Evolutionary conservation across 805 yeast species (phyloP).

Genomic region (Nakazawaea wickerhamii): DNA sequence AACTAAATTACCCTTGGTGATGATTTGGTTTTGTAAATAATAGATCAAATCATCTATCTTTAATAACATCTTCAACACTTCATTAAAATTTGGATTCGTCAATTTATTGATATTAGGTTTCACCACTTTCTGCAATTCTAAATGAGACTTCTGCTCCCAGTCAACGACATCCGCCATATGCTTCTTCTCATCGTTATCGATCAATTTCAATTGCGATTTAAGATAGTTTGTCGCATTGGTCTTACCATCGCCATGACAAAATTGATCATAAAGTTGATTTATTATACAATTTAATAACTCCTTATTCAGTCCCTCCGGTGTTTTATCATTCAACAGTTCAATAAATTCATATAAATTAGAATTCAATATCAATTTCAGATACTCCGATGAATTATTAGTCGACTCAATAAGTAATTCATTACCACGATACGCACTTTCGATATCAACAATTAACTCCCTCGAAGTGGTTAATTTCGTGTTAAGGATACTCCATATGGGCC

Average conservation of each 20-base stretch:
- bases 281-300: constrained; percentile 22
- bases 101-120: constrained; percentile 24
- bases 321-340: constrained; percentile 22
- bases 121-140: constrained; percentile 28
- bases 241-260: background rate
- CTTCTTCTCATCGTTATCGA: constrained; percentile 11
- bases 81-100: constrained; percentile 23
- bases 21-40: constrained; percentile 24
- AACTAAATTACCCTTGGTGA: constrained; percentile 18
- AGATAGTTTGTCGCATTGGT: constrained; percentile 1
- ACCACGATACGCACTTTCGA: constrained; percentile 22
- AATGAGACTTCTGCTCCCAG: constrained; percentile 30
- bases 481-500: constrained; percentile 23
- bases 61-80: constrained; percentile 24
- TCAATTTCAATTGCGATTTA: constrained; percentile 12
- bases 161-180: constrained; percentile 20
- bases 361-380: constrained; percentile 21
- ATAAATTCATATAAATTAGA: constrained; percentile 24
- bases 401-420: constrained; percentile 24
- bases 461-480: constrained; percentile 13
- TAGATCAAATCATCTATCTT: constrained; percentile 28
- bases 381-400: constrained; percentile 21
- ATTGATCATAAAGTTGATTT: constrained; percentile 18
- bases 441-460: constrained; percentile 18
- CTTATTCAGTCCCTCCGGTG: constrained; percentile 25